Base-by-base conservation (phyloP, 768 basidiomycete genomes). In the Tylopilus sp. region DNA sequence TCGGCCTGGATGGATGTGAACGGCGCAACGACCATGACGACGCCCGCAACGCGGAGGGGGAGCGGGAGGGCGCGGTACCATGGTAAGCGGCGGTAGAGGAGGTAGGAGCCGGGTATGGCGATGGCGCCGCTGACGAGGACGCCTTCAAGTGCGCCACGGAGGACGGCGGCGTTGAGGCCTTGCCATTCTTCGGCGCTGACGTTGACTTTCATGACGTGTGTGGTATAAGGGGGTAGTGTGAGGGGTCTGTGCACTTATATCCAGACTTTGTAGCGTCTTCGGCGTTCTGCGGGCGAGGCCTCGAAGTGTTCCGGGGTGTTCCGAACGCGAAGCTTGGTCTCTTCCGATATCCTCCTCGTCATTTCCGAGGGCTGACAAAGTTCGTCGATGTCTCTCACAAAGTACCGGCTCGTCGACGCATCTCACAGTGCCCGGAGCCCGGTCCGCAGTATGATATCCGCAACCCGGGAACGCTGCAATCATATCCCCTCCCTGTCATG, bases 1-100 rank as follows among this genome's bases (percentile, higher is more conserved):
- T n/a, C n/a, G n/a, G n/a, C n/a, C n/a, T n/a, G n/a, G n/a, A n/a
- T 87, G 18, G 85, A 79, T 20, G 86, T 71, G 41, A 77, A 69
- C 0, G 90, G 90, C 0, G 82, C 81, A 44, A 84, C 76, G 50
- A 89, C 49, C 44, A 88, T 73, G 48, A 91, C 74, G n/a, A 82
- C 70, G 15, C 85, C 85, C 1, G 91, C 73, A 0, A 80, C 73
- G 61, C 91, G 91, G 39, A 92, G 72, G 0, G 86, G 80, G 0
- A 79, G 64, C 0, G 87, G 88, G 0, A 92, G 74, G 0, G 71
- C 59, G 53, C 84, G 80, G 65, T 88, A 91, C 56, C 80, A 78
- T 0, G 80, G 68, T 60, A 75, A 81, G 26, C 69, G 67, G 17
- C 75, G 75, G 52, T 88, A 73, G 18, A 81, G 73, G 58, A 74